Evolutionary conservation across 345 rosid genomes (phyloP).

Genomic region (Citrus trifoliata): DNA sequence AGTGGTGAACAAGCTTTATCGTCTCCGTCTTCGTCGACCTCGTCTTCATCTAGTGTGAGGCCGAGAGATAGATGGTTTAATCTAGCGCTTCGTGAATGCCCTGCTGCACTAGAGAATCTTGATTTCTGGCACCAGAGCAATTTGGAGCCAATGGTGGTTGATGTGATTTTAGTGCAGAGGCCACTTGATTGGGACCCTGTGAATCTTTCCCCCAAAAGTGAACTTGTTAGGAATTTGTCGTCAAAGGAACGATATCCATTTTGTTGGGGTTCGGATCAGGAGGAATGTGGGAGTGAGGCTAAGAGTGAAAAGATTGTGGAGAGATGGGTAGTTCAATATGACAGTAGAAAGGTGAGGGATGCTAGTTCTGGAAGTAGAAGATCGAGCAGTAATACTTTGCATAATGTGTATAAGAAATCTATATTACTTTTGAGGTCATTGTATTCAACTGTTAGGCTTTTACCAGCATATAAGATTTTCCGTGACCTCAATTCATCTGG

Average conservation of each 20-base stretch:
- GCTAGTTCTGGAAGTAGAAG: conserved; percentile 53
- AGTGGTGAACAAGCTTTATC: conserved; percentile 74
- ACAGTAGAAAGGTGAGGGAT: conserved; percentile 60
- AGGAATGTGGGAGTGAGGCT: conserved; percentile 46
- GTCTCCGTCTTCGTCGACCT: conserved; percentile 78
- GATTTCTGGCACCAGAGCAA: conserved; percentile 73
- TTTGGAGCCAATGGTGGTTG: conserved; percentile 76
- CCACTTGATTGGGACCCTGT: conserved; percentile 46
- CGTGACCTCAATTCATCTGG: conserved; percentile 78
- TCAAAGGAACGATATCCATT: conserved; percentile 41
- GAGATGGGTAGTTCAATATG: conserved; percentile 92
- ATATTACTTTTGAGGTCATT: conserved; percentile 79
- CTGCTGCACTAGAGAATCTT: conserved; percentile 74
- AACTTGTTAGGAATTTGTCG: conserved; percentile 46
- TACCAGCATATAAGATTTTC: conserved; percentile 86
- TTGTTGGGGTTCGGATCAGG: conserved; percentile 64
- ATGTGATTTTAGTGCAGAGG: conserved; percentile 72
- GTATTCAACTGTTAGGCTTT: conserved; percentile 76
- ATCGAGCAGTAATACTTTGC: conserved; percentile 53
- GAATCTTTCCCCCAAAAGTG: conserved; percentile 42
- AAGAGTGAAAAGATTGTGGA: conserved; percentile 73
- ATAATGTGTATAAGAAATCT: conserved; percentile 70
- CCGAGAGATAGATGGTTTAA: conserved; percentile 95
- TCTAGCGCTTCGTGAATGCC: conserved; percentile 87
- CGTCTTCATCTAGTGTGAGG: conserved; percentile 74